Evolutionary conservation across 2,329 filamentous ascomycete genomes (phyloP).

Genomic region (Orbilia ellipsospora): DNA sequence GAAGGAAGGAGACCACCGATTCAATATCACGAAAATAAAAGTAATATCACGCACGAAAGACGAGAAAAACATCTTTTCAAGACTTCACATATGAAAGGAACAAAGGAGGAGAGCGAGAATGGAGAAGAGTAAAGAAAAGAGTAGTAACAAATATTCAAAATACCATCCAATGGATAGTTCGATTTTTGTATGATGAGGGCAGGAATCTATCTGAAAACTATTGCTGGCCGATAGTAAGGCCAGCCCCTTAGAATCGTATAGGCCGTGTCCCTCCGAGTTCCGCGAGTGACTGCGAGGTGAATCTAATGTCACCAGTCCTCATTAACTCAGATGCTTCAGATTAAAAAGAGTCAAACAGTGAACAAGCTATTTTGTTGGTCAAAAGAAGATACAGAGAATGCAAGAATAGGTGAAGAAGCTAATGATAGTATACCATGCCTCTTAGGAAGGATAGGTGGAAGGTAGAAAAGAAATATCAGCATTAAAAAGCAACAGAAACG

Average conservation of each 20-base stretch:
- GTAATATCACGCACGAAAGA: constrained; percentile 26
- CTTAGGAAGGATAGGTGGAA: constrained; percentile 43
- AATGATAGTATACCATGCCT: constrained; percentile 28
- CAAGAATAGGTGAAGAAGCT: constrained; percentile 25
- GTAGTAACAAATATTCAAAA: constrained; percentile 29
- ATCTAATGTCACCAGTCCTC: constrained; percentile 51
- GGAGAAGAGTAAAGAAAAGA: constrained; percentile 7
- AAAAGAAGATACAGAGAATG: constrained; percentile 44
- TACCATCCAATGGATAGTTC: constrained; percentile 36
- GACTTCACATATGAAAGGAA: constrained; percentile 31
- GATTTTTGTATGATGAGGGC: constrained; percentile 19
- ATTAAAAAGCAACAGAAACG: constrained; percentile 44
- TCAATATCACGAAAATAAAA: constrained; percentile 14
- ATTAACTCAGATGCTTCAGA: constrained; percentile 44
- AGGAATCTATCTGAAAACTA: constrained; percentile 29
- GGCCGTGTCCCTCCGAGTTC: constrained; percentile 5
- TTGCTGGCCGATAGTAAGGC: background rate
- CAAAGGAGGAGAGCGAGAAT: background rate
- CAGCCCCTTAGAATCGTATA: constrained; percentile 4
- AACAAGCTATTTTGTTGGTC: constrained; percentile 22
- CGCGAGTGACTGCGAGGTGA: constrained; percentile 41
- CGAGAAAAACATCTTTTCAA: constrained; percentile 22
- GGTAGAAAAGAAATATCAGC: constrained; percentile 22
- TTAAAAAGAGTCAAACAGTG: constrained; percentile 11
- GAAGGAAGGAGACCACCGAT: constrained; percentile 25